phyloP scores from a whole-genome alignment of 2,329 filamentous ascomycete species.

The Ramularia collo-cygni region DNA sequence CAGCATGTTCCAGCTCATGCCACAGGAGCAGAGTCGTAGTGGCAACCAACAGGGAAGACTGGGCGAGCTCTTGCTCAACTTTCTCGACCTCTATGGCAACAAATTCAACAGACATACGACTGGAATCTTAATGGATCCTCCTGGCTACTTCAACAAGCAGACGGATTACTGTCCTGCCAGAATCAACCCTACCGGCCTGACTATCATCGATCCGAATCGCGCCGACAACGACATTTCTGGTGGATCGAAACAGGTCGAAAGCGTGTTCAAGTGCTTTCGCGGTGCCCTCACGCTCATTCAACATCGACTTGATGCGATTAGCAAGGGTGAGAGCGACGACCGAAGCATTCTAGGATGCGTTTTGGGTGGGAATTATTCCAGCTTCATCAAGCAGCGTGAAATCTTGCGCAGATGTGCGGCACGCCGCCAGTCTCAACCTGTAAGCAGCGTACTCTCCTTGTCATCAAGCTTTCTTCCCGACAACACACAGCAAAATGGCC shows the following conservation, averaged over 20 bases:
- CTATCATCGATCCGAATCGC: constrained; percentile 89
- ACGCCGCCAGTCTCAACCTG: not conserved
- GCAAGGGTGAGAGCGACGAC: constrained; percentile 23
- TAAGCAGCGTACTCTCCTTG: not conserved
- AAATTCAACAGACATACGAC: constrained; percentile 63
- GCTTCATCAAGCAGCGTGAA: constrained; percentile 62
- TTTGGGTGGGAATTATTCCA: constrained; percentile 70
- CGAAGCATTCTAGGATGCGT: constrained; percentile 63
- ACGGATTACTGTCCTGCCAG: constrained; percentile 31
- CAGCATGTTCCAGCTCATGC: constrained; percentile 76
- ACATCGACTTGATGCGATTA: constrained; percentile 35
- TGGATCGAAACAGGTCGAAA: constrained; percentile 63
- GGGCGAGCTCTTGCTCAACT: constrained; percentile 75
- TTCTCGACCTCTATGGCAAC: constrained; percentile 84
- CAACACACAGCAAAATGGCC: not conserved
- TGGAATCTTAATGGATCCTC: constrained; percentile 70
- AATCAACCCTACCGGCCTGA: constrained; percentile 61
- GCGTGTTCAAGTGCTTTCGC: constrained; percentile 64
- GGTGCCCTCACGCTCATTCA: constrained; percentile 53
- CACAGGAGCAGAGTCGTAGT: constrained; percentile 57
- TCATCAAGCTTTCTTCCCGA: not conserved
- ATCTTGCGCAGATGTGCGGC: constrained; percentile 1
- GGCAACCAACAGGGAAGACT: constrained; percentile 60
- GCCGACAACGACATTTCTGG: constrained; percentile 81
- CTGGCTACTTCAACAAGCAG: constrained; percentile 72